A percentile compares a stretch with the other conserved stretches of the same genome.
Evolutionary conservation across 768 basidiomycete genomes (phyloP).

Genomic region (Panaeolus cyanescens): DNA sequence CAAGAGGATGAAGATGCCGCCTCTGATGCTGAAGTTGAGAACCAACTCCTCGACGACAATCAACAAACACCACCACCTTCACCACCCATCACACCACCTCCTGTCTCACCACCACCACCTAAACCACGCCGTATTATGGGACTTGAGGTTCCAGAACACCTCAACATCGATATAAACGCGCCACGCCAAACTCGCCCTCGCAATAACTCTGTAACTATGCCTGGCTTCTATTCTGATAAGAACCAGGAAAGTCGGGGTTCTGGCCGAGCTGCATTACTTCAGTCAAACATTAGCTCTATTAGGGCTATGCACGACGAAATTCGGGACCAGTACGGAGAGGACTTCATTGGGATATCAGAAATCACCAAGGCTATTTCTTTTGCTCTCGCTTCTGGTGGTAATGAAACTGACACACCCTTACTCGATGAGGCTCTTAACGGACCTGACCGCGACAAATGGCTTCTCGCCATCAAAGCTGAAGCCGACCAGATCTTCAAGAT

Average conservation of each 20-base stretch:
- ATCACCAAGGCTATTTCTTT: neutral
- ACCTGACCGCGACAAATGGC: conserved; percentile 15
- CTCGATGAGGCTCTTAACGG: conserved; percentile 16
- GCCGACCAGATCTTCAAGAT: conserved; percentile 17
- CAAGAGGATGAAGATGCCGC: neutral
- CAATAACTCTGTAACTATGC: neutral
- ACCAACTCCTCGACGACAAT: neutral
- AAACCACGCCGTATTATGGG: neutral
- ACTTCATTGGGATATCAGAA: neutral
- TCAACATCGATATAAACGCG: neutral
- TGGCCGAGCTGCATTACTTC: neutral
- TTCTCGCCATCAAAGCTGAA: conserved; percentile 16
- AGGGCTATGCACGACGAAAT: neutral
- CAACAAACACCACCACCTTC: neutral
- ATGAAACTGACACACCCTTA: conserved; percentile 11
- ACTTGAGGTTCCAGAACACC: neutral
- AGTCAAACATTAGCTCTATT: neutral
- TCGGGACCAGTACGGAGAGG: neutral
- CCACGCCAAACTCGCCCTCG: neutral
- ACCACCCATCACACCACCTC: too few species aligned
- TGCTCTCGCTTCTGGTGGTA: neutral
- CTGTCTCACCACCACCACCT: neutral
- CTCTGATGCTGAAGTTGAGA: neutral
- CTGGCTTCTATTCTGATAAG: neutral
- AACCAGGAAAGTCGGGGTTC: neutral